A percentile compares a stretch with the other conserved stretches of the same genome.
Conservation (phyloP, 1,139 yeast genomes). For the Debaryomycetaceae sp. region DNA sequence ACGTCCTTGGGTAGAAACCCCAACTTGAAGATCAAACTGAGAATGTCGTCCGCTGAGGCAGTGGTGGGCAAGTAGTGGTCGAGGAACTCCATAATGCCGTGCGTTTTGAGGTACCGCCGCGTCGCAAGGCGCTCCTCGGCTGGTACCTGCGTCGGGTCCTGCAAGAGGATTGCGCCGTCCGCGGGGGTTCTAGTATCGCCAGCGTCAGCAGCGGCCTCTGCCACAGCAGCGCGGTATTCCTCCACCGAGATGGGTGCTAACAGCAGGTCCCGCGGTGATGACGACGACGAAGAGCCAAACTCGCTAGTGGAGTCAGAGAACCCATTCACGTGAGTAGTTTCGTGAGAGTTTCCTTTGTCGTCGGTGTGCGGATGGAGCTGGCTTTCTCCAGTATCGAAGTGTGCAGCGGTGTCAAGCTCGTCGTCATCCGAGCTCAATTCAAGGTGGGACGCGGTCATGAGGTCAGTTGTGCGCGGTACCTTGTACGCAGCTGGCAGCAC, state of each 20-base stretch:
- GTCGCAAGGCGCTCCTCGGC: constrained; percentile 33
- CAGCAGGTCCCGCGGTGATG: constrained; percentile 4
- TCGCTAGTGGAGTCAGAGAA: constrained; percentile 2
- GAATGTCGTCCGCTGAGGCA: constrained; percentile 51
- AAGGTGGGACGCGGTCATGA: background rate
- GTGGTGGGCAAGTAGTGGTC: constrained; percentile 57
- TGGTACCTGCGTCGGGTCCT: constrained; percentile 10
- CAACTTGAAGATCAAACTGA: constrained; percentile 42
- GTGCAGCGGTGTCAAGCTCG: constrained; percentile 1
- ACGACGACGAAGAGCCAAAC: constrained; percentile 5
- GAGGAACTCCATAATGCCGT: constrained; percentile 58
- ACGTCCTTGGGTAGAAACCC: constrained; percentile 49
- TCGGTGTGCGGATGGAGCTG: too few relatives aligned
- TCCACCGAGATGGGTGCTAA: constrained; percentile 7
- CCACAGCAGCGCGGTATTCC: constrained; percentile 7
- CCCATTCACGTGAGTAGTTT: too few relatives aligned
- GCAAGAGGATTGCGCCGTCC: constrained; percentile 2
- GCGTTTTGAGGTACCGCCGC: constrained; percentile 52
- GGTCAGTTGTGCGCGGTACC: constrained; percentile 2
- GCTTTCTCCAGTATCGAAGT: too few relatives aligned
- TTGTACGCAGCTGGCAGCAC: constrained; percentile 5
- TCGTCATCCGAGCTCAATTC: constrained; percentile 8
- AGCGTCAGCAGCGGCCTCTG: constrained; percentile 6
- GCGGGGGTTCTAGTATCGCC: constrained; percentile 6
- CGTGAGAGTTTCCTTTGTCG: too few relatives aligned